Base-by-base conservation (phyloP, 306 rosid species). In the Citrullus amarus region DNA sequence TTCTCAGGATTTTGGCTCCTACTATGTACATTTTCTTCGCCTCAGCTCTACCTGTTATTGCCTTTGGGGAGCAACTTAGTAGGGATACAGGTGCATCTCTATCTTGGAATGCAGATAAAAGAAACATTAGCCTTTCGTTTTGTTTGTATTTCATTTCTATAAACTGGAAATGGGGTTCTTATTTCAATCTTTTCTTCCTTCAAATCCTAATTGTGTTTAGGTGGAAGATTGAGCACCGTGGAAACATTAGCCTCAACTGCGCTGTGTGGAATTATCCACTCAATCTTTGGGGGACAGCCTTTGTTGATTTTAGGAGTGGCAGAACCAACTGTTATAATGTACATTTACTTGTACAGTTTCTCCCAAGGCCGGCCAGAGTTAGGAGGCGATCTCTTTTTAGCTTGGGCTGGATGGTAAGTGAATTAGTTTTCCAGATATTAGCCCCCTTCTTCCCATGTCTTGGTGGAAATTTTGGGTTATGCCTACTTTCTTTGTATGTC, bases 241-340 rank as follows among this genome's bases (percentile, higher is more conserved):
- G 98, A 94, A 78, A 89, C 97, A 59, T 76, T 94, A 82, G 88
- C 92, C 62, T 92, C 98, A 44, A 94, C 98, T 20, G 96, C 98
- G 2, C 81, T 94, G 8, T 94, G 98, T 81, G 97, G 98, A 81
- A 82, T 92, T 72, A 92, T 94, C 72, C 98, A 94, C 79, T 88
- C 98, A 48, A 80, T 94, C 61, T 74, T 92, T 16, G 98, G 97
- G 32, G 97, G 98, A 2, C 98, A 94, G 20, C 98, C 98, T 41
- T 89, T 94, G 48, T 62, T 92, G 78, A 80, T 94, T 34, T 48
- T 94, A 4, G 98, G 98, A 81, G 98, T 94, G 74, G 98, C 98
- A 78, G 98, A 94, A 60, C 98, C 98, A 14, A 94, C 98, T 6
- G 88, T 90, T 61, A 91, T 94, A 38, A 92, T 92, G 98, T 94